phyloP scores from a whole-genome alignment of 169 alveolate species.

The Plasmodium reichenowi region DNA sequence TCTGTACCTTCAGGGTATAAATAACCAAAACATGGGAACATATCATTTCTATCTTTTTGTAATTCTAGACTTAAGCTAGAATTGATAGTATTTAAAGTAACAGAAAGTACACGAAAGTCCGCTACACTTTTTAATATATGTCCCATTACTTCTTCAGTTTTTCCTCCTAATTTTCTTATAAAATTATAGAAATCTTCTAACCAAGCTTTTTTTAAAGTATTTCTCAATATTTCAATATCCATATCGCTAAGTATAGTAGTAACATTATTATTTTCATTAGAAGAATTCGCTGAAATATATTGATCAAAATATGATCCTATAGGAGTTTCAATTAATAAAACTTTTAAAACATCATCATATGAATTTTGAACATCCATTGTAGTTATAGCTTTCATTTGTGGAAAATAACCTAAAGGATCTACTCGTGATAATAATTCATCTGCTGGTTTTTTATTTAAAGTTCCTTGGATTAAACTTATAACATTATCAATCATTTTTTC shows the following conservation, averaged over 20 bases:
- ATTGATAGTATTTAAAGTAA: slow-evolving; percentile 86
- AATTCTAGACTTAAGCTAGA: slow-evolving; percentile 76
- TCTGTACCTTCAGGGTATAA: slow-evolving; percentile 94
- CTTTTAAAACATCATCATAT: slow-evolving; percentile 95
- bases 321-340: slow-evolving; percentile 98
- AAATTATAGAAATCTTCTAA: slow-evolving; percentile 95
- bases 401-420: slow-evolving; percentile 99
- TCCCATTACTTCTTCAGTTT: slow-evolving; percentile 94
- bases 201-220: slow-evolving; percentile 96
- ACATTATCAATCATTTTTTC: slow-evolving; percentile 99
- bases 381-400: slow-evolving; percentile 96
- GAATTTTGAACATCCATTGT: slow-evolving; percentile 95
- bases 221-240: slow-evolving; percentile 92
- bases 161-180: slow-evolving; percentile 90
- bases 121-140: slow-evolving; percentile 92
- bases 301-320: slow-evolving; percentile 92
- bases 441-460: slow-evolving; percentile 93
- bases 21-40: slow-evolving; percentile 92
- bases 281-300: slow-evolving; percentile 74
- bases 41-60: slow-evolving; percentile 89
- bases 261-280: slow-evolving; percentile 77
- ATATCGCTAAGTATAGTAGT: slow-evolving; percentile 78
- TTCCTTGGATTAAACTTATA: slow-evolving; percentile 97
- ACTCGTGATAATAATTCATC: slow-evolving; percentile 93
- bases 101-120: slow-evolving; percentile 88